Conservation (phyloP, 2,329 filamentous ascomycete genomes). For the Arachnopeziza araneosa region DNA sequence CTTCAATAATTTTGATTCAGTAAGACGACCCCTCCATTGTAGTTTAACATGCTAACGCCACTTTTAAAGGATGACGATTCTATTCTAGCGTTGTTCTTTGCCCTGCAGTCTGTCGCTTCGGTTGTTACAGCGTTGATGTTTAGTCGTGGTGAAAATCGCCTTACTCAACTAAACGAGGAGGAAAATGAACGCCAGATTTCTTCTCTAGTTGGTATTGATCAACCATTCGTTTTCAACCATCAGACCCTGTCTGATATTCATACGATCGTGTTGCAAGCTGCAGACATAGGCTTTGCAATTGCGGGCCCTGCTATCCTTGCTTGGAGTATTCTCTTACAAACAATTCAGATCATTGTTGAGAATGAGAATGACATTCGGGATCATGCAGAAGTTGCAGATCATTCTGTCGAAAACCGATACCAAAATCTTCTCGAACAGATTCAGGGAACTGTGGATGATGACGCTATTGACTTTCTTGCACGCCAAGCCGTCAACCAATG, state of each 20-base stretch:
- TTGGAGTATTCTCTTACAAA: constrained; percentile 73
- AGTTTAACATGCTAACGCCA: constrained; percentile 4
- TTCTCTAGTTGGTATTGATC: constrained; percentile 33
- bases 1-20: constrained; percentile 56
- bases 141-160: constrained; percentile 38
- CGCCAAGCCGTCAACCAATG: constrained; percentile 40
- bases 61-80: constrained; percentile 18
- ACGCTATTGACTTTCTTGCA: constrained; percentile 43
- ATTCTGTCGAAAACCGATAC: constrained; percentile 9
- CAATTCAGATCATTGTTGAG: constrained; percentile 48
- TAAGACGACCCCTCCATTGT: constrained; percentile 28
- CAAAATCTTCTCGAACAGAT: constrained; percentile 43
- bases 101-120: constrained; percentile 64
- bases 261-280: constrained; percentile 58
- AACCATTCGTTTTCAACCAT: constrained; percentile 63
- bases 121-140: constrained; percentile 68
- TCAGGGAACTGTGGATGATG: constrained; percentile 31
- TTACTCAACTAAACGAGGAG: constrained; percentile 11
- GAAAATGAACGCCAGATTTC: constrained; percentile 33
- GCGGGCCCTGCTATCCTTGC: constrained; percentile 72
- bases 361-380: neutral
- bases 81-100: constrained; percentile 41
- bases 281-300: constrained; percentile 49
- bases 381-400: neutral
- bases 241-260: constrained; percentile 69